These are phyloP conservation scores for Penstemon barbatus DNA, from an alignment of 257 asterid species.

Conservation along the genomic window DNA sequence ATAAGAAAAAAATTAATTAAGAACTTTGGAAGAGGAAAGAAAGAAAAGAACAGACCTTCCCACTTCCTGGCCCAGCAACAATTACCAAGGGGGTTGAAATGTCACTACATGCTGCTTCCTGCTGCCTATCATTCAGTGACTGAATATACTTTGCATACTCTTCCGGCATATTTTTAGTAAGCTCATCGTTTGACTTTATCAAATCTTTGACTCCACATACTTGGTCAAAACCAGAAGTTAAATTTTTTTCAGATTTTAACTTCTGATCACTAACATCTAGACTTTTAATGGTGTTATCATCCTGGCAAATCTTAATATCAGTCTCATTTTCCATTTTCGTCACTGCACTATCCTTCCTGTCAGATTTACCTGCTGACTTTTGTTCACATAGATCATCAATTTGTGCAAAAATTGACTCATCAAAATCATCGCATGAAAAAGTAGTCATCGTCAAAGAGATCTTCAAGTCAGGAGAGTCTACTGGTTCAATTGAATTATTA, in stretches of 20 bases:
- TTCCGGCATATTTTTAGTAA: slow-evolving; percentile 62
- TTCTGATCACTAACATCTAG: slow-evolving; percentile 30
- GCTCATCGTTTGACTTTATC: slow-evolving; percentile 33
- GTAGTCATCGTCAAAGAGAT: slow-evolving; percentile 30
- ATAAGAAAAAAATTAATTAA: slow-evolving; percentile 18
- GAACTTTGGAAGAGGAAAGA: background rate
- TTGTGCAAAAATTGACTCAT: slow-evolving; percentile 69
- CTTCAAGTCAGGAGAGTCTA: slow-evolving; percentile 29
- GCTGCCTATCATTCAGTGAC: slow-evolving; percentile 82
- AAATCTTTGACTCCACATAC: slow-evolving; percentile 30
- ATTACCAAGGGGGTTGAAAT: slow-evolving; percentile 79
- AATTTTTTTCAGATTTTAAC: slow-evolving; percentile 33
- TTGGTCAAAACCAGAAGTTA: slow-evolving; percentile 33
- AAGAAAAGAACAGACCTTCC: slow-evolving; percentile 63
- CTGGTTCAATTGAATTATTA: slow-evolving; percentile 40
- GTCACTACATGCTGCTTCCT: slow-evolving; percentile 92
- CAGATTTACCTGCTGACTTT: slow-evolving; percentile 45
- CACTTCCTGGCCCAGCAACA: slow-evolving; percentile 99
- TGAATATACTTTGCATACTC: slow-evolving; percentile 65
- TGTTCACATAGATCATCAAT: slow-evolving; percentile 77
- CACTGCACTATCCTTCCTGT: slow-evolving; percentile 29
- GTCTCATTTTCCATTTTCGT: slow-evolving; percentile 31
- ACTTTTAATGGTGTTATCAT: slow-evolving; percentile 29
- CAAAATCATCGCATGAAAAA: slow-evolving; percentile 61
- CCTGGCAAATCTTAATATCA: slow-evolving; percentile 36